Percentiles rank a stretch among this genome's conserved stretches.
These are phyloP conservation scores for Phytophthora hybrid DNA, from an alignment of 352 stramenopile species.

Conservation along the genomic window DNA sequence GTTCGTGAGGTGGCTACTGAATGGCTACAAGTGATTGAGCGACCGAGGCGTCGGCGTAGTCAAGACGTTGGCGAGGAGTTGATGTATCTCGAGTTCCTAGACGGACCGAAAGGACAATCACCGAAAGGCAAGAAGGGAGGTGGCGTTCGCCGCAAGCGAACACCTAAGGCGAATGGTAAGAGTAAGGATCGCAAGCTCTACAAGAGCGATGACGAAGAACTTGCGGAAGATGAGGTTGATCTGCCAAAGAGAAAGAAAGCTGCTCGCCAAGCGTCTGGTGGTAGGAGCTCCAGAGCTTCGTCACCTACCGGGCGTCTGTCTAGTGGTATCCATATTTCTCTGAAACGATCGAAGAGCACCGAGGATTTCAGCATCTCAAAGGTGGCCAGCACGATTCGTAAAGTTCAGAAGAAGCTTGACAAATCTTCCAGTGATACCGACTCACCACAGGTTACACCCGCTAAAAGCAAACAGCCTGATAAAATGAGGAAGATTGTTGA, in stretches of 20 bases:
- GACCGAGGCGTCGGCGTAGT: slow-evolving; percentile 86
- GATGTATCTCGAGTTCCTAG: slow-evolving; percentile 90
- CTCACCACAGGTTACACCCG: slow-evolving; percentile 22
- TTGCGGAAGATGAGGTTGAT: slow-evolving; percentile 50
- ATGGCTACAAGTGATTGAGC: slow-evolving; percentile 89
- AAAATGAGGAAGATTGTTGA: slow-evolving; percentile 19
- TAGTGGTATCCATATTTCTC: slow-evolving; percentile 54
- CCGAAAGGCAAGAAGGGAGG: slow-evolving; percentile 52
- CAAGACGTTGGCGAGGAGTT: slow-evolving; percentile 85
- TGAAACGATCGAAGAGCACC: slow-evolving; percentile 36
- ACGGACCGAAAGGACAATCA: slow-evolving; percentile 66
- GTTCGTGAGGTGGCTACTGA: slow-evolving; percentile 79
- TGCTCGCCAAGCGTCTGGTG: slow-evolving; percentile 39
- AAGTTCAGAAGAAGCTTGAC: slow-evolving; percentile 56
- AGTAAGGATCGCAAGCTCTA: slow-evolving; percentile 49
- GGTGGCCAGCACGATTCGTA: slow-evolving; percentile 47
- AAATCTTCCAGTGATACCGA: slow-evolving; percentile 21
- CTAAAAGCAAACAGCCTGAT: slow-evolving; percentile 20
- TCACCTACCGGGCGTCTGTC: slow-evolving; percentile 30
- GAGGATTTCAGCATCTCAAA: slow-evolving; percentile 50
- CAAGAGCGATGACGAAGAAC: slow-evolving; percentile 64
- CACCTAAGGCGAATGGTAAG: slow-evolving; percentile 47
- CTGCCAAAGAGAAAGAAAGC: slow-evolving; percentile 50
- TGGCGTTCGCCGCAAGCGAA: slow-evolving; percentile 41
- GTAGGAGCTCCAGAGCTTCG: slow-evolving; percentile 32